Percentiles rank a stretch among this genome's conserved stretches.
Conservation (phyloP, 2,329 filamentous ascomycete species). For the Colletotrichum sojae region DNA sequence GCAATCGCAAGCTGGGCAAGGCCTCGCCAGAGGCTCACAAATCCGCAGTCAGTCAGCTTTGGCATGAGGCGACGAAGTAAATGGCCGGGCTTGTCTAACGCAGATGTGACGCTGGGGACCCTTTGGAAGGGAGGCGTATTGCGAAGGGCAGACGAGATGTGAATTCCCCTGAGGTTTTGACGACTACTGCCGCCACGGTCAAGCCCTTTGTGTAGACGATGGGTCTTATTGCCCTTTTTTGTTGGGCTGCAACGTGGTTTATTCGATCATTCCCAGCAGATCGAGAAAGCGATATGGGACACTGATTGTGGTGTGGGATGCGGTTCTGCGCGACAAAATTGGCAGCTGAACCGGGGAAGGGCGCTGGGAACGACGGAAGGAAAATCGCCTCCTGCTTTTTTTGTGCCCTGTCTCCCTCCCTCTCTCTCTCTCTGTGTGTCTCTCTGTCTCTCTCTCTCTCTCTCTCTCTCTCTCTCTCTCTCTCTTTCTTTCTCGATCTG, state of each 20-base stretch:
- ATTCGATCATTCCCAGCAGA: too few relatives aligned
- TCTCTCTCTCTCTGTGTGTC: too few relatives aligned
- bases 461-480: too few relatives aligned
- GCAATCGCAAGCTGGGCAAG: constrained; percentile 28
- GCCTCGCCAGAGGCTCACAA: constrained; percentile 35
- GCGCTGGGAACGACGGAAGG: neutral
- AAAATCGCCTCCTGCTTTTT: too few relatives aligned
- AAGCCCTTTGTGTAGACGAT: neutral
- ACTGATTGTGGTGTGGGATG: constrained; percentile 23
- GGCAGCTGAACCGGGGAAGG: constrained; percentile 10
- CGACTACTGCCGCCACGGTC: neutral
- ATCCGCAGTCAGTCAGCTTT: constrained; percentile 26
- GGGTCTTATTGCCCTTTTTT: neutral
- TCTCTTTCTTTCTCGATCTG: too few relatives aligned
- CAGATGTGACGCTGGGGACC: neutral
- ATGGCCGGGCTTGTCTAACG: neutral
- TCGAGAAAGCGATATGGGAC: constrained; percentile 10
- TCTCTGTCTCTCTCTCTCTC: too few relatives aligned
- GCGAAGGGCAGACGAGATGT: neutral
- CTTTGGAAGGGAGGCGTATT: neutral
- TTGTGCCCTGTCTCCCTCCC: too few relatives aligned
- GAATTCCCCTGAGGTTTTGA: neutral
- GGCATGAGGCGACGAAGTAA: constrained; percentile 28
- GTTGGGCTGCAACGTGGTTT: too few relatives aligned
- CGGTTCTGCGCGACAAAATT: constrained; percentile 21